Evolutionary conservation across 2,329 filamentous ascomycete genomes (phyloP).

Genomic region (Aspergillus proliferans): DNA sequence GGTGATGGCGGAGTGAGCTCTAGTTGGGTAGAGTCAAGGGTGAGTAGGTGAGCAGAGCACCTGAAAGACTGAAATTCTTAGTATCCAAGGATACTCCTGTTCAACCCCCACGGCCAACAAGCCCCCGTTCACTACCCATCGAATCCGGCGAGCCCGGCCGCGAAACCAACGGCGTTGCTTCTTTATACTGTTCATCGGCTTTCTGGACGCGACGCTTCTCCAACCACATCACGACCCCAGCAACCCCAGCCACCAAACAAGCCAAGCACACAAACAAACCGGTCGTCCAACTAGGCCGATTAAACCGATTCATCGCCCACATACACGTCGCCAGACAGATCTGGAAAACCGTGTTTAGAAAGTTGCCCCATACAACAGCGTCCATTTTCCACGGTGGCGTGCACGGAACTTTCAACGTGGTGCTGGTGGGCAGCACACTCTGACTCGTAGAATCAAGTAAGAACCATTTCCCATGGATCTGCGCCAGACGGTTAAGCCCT

Average conservation of each 20-base stretch:
- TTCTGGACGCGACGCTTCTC: neutral
- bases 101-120: no score
- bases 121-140: no score
- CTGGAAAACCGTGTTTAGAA: slow-evolving; percentile 74
- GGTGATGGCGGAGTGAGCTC: no score
- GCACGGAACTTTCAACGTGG: slow-evolving; percentile 37
- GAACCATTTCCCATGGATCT: slow-evolving; percentile 48
- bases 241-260: slow-evolving; percentile 48
- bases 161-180: no score
- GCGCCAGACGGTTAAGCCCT: neutral
- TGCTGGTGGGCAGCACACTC: neutral
- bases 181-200: neutral
- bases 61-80: no score
- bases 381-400: slow-evolving; percentile 71
- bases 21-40: no score
- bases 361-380: slow-evolving; percentile 70
- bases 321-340: slow-evolving; percentile 68
- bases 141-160: no score
- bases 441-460: neutral
- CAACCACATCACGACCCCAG: neutral
- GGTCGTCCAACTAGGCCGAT: slow-evolving; percentile 72
- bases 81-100: no score
- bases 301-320: slow-evolving; percentile 70
- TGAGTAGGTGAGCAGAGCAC: no score
- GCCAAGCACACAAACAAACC: slow-evolving; percentile 72